phyloP scores from a whole-genome alignment of 2,329 filamentous ascomycete genomes.

The Talaromyces pinophilus region DNA sequence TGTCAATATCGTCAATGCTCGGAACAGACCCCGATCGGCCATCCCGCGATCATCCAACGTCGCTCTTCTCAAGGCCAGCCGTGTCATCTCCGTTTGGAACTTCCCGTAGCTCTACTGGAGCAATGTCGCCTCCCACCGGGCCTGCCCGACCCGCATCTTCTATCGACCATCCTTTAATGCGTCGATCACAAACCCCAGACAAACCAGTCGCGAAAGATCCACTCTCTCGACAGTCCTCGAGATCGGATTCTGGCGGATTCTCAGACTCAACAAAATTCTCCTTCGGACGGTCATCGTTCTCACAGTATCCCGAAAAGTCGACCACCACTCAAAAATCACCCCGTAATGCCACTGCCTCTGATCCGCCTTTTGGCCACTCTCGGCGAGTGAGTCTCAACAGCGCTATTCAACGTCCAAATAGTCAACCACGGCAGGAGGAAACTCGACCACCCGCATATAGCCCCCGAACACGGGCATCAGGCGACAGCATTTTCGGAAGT shows the following conservation, averaged over 20 bases:
- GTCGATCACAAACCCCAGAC: constrained; percentile 73
- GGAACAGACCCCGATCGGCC: constrained; percentile 55
- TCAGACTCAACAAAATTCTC: constrained; percentile 39
- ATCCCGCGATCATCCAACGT: constrained; percentile 49
- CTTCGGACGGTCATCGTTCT: constrained; percentile 34
- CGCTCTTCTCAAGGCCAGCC: constrained; percentile 52
- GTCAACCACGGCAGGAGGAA: constrained; percentile 44
- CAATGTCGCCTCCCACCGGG: constrained; percentile 48
- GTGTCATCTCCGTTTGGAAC: constrained; percentile 35
- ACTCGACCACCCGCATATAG: constrained; percentile 40
- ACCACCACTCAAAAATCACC: constrained; percentile 37
- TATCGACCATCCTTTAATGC: constrained; percentile 63
- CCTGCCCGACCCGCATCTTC: constrained; percentile 46
- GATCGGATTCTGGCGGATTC: constrained; percentile 40
- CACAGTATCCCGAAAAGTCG: constrained; percentile 41
- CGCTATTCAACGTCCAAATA: constrained; percentile 46
- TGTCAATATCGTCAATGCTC: constrained; percentile 74
- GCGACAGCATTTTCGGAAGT: constrained; percentile 30
- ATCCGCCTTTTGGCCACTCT: constrained; percentile 36
- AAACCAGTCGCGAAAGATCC: constrained; percentile 57
- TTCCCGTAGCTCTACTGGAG: constrained; percentile 36
- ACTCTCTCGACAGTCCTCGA: constrained; percentile 38
- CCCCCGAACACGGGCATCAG: constrained; percentile 35
- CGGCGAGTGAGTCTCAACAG: constrained; percentile 48
- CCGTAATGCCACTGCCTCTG: constrained; percentile 37